Percentiles rank a stretch among this genome's conserved stretches.
Evolutionary conservation across 192 early-diverging fungal species (phyloP).

Genomic region (Diversispora epigaea): DNA sequence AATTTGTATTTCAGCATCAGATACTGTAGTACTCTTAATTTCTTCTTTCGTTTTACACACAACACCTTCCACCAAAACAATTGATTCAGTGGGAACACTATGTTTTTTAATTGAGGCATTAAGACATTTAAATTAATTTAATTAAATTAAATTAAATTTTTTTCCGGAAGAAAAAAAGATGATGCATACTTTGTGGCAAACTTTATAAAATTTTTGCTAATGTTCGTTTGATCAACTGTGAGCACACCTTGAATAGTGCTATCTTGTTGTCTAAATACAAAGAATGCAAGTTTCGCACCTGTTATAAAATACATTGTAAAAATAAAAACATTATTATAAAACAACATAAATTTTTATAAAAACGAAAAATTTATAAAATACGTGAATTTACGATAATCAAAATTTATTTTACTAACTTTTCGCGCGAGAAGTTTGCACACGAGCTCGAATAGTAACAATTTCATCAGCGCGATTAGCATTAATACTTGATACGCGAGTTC

Average conservation of each 20-base stretch:
- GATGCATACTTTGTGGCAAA: constrained; percentile 64
- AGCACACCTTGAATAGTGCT: constrained; percentile 91
- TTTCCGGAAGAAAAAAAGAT: constrained; percentile 30
- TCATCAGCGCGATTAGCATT: constrained; percentile 64
- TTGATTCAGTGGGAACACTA: constrained; percentile 83
- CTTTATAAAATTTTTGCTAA: constrained; percentile 97
- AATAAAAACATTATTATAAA: too few species aligned
- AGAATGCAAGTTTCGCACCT: constrained; percentile 86
- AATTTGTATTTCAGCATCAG: constrained; percentile 88
- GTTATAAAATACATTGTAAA: neutral
- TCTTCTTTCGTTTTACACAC: constrained; percentile 77
- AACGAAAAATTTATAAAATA: neutral
- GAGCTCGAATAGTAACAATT: constrained; percentile 80
- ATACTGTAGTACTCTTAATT: constrained; percentile 90
- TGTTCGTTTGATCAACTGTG: constrained; percentile 59
- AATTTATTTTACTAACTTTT: constrained; percentile 56
- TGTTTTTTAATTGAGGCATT: neutral
- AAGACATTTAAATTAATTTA: neutral
- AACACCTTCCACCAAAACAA: constrained; percentile 82
- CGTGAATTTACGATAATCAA: neutral
- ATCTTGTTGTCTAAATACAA: constrained; percentile 84
- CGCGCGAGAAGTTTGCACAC: constrained; percentile 86
- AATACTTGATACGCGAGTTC: constrained; percentile 54
- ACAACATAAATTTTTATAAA: too few species aligned
- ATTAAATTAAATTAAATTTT: neutral